Conservation (phyloP, 1,139 yeast genomes). For the Ogataea hybrid region DNA sequence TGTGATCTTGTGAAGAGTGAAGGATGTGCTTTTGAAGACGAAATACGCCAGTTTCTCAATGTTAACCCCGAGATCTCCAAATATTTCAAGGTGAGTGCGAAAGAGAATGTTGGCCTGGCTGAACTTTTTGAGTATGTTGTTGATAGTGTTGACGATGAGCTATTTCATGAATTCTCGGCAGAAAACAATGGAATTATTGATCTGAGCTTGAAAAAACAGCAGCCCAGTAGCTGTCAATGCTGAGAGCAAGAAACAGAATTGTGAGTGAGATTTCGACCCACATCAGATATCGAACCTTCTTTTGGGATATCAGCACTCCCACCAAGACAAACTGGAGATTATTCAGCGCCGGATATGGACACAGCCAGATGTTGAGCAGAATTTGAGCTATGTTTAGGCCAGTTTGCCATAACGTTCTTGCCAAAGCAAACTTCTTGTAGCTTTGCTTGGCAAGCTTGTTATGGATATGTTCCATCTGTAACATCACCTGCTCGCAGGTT, state of each 20-base stretch:
- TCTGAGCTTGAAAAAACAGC: constrained; percentile 17
- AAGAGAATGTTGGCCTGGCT: constrained; percentile 42
- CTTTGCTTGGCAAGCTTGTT: constrained; percentile 7
- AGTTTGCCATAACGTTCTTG: neutral
- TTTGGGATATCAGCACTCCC: constrained; percentile 15
- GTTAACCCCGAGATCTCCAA: constrained; percentile 20
- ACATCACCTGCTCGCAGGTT: constrained; percentile 39
- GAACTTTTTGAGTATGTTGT: constrained; percentile 44
- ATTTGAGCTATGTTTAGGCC: neutral
- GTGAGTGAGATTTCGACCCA: constrained; percentile 10
- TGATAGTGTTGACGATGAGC: constrained; percentile 38
- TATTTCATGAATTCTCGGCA: constrained; percentile 24
- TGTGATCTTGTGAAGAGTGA: constrained; percentile 11
- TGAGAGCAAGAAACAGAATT: constrained; percentile 4
- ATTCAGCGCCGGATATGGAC: constrained; percentile 1
- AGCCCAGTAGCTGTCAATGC: constrained; percentile 14
- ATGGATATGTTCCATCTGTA: constrained; percentile 25
- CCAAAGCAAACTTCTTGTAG: neutral
- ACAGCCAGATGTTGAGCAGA: constrained; percentile 7
- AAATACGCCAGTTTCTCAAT: constrained; percentile 19
- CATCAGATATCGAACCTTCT: neutral
- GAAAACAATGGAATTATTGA: constrained; percentile 25
- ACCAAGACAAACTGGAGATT: constrained; percentile 15
- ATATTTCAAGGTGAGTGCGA: constrained; percentile 46
- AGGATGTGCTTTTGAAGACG: constrained; percentile 22